phyloP scores from a whole-genome alignment of 345 rosid species.

The Kandelia obovata region DNA sequence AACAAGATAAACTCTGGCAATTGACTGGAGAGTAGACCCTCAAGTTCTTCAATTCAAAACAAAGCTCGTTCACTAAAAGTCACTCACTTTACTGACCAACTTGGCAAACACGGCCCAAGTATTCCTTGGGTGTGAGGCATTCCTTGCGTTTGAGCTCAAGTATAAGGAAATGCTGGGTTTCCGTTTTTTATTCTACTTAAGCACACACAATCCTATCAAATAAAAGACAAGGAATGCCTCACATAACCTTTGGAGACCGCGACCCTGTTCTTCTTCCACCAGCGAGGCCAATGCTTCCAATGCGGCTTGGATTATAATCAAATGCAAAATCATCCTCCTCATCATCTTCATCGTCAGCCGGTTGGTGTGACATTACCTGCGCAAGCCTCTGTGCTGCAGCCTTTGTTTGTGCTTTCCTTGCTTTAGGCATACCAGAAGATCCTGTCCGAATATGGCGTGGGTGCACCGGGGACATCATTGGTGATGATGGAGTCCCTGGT shows the following conservation, averaged over 20 bases:
- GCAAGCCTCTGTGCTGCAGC: slow-evolving; percentile 89
- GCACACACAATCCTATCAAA: not conserved
- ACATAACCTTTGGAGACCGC: slow-evolving; percentile 55
- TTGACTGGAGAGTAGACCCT: too few species aligned
- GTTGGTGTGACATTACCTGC: slow-evolving; percentile 64
- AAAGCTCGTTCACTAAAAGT: too few species aligned
- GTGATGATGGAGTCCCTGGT: slow-evolving; percentile 46
- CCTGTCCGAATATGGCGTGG: slow-evolving; percentile 62
- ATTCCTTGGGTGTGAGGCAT: too few species aligned
- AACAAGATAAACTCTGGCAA: too few species aligned
- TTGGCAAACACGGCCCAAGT: too few species aligned
- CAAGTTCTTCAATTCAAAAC: too few species aligned
- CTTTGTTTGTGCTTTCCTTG: slow-evolving; percentile 78
- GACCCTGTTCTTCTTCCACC: slow-evolving; percentile 48
- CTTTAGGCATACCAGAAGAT: slow-evolving; percentile 38
- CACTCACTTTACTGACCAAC: too few species aligned
- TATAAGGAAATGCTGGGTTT: too few species aligned
- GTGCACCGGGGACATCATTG: slow-evolving; percentile 38
- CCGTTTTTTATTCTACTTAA: not conserved
- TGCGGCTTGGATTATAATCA: slow-evolving; percentile 30
- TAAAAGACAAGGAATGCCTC: not conserved
- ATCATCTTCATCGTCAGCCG: slow-evolving; percentile 31
- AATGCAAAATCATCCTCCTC: slow-evolving; percentile 49
- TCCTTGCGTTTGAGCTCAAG: too few species aligned
- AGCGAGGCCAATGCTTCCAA: slow-evolving; percentile 54